Percentiles rank a stretch among this genome's conserved stretches.
Evolutionary conservation across 1,284 basidiomycete species (phyloP).

Genomic region (Irpex rosettiformis): DNA sequence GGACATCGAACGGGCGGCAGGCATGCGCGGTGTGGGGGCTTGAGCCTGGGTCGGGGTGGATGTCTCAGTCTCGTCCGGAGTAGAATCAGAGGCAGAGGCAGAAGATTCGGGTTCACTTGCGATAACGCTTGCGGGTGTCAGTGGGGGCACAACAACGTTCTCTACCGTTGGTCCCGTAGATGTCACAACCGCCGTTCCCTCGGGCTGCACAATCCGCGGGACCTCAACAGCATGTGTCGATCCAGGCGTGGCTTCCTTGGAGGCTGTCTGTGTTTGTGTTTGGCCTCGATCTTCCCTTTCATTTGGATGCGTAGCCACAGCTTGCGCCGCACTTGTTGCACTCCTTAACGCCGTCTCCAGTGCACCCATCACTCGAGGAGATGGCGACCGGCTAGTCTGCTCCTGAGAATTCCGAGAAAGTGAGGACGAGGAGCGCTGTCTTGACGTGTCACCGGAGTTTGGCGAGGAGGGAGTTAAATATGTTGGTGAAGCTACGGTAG

Average conservation of each 20-base stretch:
- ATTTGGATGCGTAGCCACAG: conserved; percentile 22
- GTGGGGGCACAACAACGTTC: conserved; percentile 18
- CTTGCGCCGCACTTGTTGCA: conserved; percentile 42
- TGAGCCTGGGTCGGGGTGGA: neutral
- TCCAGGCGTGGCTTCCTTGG: neutral
- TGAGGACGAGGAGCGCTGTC: conserved; percentile 8
- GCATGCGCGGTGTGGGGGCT: neutral
- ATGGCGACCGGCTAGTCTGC: conserved; percentile 27
- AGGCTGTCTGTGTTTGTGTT: neutral
- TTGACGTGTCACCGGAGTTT: neutral
- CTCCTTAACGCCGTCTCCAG: conserved; percentile 37
- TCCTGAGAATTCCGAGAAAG: conserved; percentile 16
- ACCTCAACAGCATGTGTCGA: neutral
- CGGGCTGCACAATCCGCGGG: neutral
- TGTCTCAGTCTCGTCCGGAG: neutral
- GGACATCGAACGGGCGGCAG: conserved; percentile 19
- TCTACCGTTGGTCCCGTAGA: too few relatives aligned
- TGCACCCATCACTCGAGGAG: conserved; percentile 36
- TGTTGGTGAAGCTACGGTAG: conserved; percentile 1
- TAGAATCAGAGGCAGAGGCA: neutral
- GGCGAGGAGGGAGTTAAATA: conserved; percentile 1
- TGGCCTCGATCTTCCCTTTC: neutral
- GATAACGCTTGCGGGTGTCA: neutral
- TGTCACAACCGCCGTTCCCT: neutral
- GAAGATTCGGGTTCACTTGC: neutral